Conservation (phyloP, 148 eudicot species). For the Beta vulgaris region DNA sequence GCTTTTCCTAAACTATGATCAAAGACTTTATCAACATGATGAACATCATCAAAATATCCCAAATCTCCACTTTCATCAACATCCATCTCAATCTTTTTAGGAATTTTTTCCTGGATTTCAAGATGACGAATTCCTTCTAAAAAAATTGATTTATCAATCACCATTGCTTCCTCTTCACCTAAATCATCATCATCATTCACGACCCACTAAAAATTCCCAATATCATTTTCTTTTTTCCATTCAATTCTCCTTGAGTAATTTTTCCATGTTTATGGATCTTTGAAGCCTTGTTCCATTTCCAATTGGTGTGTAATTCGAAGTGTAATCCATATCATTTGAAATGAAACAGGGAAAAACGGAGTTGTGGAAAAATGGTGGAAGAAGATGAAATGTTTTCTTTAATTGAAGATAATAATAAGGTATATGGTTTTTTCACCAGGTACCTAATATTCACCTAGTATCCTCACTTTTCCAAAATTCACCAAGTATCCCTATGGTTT, state of each 20-base stretch:
- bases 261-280: neutral
- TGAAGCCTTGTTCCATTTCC: conserved; percentile 11
- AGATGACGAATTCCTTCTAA: neutral
- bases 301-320: neutral
- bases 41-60: no score
- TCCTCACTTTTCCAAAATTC: no score
- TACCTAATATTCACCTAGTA: no score
- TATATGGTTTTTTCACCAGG: no score
- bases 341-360: no score
- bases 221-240: neutral
- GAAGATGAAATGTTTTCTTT: no score
- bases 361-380: no score
- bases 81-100: no score
- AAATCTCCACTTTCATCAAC: no score
- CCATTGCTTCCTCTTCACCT: neutral
- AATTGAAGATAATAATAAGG: no score
- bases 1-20: no score
- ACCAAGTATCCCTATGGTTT: no score
- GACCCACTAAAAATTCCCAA: neutral
- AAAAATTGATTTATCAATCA: conserved; percentile 19
- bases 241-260: neutral
- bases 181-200: neutral
- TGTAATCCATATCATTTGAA: neutral
- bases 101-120: neutral
- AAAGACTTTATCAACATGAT: conserved; percentile 8